phyloP scores from a whole-genome alignment of 1,284 basidiomycete species.

The Ganoderma resinaceum region DNA sequence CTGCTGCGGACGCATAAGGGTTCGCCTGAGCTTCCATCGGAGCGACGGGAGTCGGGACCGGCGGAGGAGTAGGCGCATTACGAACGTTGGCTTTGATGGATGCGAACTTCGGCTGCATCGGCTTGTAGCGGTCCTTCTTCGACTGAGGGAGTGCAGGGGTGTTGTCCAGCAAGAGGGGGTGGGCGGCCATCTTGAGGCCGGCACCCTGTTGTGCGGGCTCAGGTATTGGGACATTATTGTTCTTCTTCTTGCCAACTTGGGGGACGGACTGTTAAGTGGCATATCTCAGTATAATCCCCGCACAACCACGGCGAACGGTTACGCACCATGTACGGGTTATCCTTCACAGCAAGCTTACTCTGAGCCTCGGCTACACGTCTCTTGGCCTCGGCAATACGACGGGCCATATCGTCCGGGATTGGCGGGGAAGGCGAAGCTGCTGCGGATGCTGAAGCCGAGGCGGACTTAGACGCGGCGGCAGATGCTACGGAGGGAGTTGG shows the following conservation, averaged over 20 bases:
- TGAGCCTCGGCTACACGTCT: slow-evolving; percentile 81
- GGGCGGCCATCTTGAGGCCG: slow-evolving; percentile 89
- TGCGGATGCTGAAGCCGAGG: slow-evolving; percentile 39
- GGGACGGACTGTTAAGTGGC: slow-evolving; percentile 51
- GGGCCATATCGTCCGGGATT: slow-evolving; percentile 68
- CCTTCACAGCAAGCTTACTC: slow-evolving; percentile 72
- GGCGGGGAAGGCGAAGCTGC: slow-evolving; percentile 47
- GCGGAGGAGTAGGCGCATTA: slow-evolving; percentile 70
- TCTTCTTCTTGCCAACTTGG: slow-evolving; percentile 59
- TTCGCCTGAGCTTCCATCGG: slow-evolving; percentile 60
- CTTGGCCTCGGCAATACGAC: slow-evolving; percentile 80
- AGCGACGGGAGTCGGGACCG: slow-evolving; percentile 55
- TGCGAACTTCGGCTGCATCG: slow-evolving; percentile 97
- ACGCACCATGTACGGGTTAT: slow-evolving; percentile 85
- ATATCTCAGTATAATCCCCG: background rate
- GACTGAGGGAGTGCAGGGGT: slow-evolving; percentile 64
- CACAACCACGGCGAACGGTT: background rate
- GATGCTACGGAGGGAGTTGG: slow-evolving; percentile 32
- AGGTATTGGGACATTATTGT: slow-evolving; percentile 29
- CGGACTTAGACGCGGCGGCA: slow-evolving; percentile 41
- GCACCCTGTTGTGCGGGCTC: slow-evolving; percentile 78
- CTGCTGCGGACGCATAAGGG: slow-evolving; percentile 70
- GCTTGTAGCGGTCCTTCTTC: slow-evolving; percentile 91
- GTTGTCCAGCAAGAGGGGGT: slow-evolving; percentile 83
- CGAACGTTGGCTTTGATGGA: slow-evolving; percentile 89